Percentiles rank a stretch among this genome's conserved stretches.
phyloP scores from a whole-genome alignment of 441 rosid genomes.

The Gossypium schwendimanii region DNA sequence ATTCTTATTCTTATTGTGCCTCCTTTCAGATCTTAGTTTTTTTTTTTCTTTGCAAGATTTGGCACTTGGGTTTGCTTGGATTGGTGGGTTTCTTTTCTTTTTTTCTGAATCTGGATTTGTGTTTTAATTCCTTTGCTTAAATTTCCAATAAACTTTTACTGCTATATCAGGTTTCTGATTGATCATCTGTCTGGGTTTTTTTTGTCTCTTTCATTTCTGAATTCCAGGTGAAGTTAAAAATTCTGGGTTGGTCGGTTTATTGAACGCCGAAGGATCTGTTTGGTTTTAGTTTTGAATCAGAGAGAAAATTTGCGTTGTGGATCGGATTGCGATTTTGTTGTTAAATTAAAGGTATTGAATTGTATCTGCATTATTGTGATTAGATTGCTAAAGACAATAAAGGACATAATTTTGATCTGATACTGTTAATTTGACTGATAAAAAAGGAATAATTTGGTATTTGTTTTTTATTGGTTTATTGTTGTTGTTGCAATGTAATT shows the following conservation, averaged over 20 bases:
- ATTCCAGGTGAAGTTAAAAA: constrained; percentile 20
- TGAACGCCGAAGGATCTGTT: constrained; percentile 31
- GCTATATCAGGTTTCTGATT: constrained; percentile 14
- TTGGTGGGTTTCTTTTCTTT: constrained; percentile 31
- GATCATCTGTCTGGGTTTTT: constrained; percentile 15
- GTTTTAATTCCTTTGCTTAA: constrained; percentile 22
- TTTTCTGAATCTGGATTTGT: constrained; percentile 24
- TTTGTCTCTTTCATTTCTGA: constrained; percentile 3
- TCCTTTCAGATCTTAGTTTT: constrained; percentile 49
- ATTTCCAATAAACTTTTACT: constrained; percentile 19
- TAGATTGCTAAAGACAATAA: background rate
- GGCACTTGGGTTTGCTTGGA: constrained; percentile 39
- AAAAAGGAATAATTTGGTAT: background rate
- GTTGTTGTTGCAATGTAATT: background rate
- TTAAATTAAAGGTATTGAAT: constrained; percentile 16
- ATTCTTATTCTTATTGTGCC: constrained; percentile 32
- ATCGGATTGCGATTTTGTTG: constrained; percentile 23
- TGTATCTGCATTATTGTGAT: constrained; percentile 14
- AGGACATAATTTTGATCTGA: background rate
- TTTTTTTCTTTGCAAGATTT: constrained; percentile 29
- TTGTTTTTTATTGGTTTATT: background rate
- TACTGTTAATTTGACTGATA: background rate
- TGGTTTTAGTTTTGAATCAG: constrained; percentile 31
- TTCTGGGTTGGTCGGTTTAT: constrained; percentile 12
- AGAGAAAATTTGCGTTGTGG: constrained; percentile 6